Evolutionary conservation across 305 asterid species (phyloP).

Genomic region (Striga hermonthica): DNA sequence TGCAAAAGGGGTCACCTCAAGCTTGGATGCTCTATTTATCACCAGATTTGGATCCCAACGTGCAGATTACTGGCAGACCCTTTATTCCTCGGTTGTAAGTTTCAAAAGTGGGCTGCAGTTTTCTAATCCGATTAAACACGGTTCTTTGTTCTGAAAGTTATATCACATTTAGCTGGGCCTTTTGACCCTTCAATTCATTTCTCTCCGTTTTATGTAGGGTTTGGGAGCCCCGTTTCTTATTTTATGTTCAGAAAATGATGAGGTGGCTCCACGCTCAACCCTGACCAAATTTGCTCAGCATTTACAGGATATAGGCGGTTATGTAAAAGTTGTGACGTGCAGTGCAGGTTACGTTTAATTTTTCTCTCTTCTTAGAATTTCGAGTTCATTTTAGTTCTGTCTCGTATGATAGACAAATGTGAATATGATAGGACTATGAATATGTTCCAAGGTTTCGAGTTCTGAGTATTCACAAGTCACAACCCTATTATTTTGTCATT

Average conservation of each 20-base stretch:
- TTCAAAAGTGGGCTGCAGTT: slow-evolving; percentile 26
- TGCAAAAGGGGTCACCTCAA: slow-evolving; percentile 68
- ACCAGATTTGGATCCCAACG: slow-evolving; percentile 78
- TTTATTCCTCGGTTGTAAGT: slow-evolving; percentile 80
- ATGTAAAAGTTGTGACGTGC: slow-evolving; percentile 58
- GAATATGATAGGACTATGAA: not conserved
- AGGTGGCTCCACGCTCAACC: slow-evolving; percentile 55
- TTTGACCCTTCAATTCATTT: slow-evolving; percentile 24
- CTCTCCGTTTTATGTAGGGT: slow-evolving; percentile 41
- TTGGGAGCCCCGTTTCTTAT: slow-evolving; percentile 79
- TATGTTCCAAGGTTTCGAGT: no score
- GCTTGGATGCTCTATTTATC: slow-evolving; percentile 84
- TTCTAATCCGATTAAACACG: slow-evolving; percentile 10
- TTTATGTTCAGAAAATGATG: slow-evolving; percentile 71
- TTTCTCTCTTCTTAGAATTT: slow-evolving; percentile 10
- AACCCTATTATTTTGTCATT: not conserved
- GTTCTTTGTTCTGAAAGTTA: slow-evolving; percentile 17
- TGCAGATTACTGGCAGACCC: slow-evolving; percentile 74
- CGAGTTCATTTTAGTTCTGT: slow-evolving; percentile 1
- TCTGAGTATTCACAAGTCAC: not conserved
- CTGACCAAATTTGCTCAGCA: slow-evolving; percentile 54
- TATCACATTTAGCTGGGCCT: slow-evolving; percentile 12
- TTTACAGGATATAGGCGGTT: slow-evolving; percentile 65
- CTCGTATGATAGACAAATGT: not conserved
- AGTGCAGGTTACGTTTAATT: slow-evolving; percentile 39